Evolutionary conservation across 2,329 filamentous ascomycete genomes (phyloP).

Genomic region (Pseudogymnoascus sp.): DNA sequence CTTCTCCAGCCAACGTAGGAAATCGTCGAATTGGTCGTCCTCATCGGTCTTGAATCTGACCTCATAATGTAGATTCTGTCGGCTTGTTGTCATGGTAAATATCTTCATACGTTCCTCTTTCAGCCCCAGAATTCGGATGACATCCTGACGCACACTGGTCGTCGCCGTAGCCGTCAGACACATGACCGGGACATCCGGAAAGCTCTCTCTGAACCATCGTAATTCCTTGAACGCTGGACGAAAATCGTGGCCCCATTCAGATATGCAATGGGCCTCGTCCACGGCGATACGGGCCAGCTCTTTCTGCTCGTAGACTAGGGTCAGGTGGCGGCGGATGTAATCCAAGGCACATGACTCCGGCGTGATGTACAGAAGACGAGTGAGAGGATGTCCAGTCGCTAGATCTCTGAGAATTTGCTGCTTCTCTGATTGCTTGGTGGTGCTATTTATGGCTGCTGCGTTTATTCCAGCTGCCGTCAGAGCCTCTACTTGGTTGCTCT

Average conservation of each 20-base stretch:
- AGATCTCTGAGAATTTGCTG: slow-evolving; percentile 71
- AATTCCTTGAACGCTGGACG: slow-evolving; percentile 85
- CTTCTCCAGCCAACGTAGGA: slow-evolving; percentile 68
- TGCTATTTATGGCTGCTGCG: slow-evolving; percentile 83
- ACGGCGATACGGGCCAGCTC: slow-evolving; percentile 85
- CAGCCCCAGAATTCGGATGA: slow-evolving; percentile 68
- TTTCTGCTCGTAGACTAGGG: slow-evolving; percentile 67
- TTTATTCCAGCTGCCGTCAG: slow-evolving; percentile 68
- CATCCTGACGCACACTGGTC: slow-evolving; percentile 70
- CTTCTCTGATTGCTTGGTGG: slow-evolving; percentile 60
- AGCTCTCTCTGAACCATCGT: slow-evolving; percentile 75
- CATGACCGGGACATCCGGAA: slow-evolving; percentile 83
- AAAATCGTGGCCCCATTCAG: slow-evolving; percentile 97
- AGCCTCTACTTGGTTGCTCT: slow-evolving; percentile 89
- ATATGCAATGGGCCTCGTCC: slow-evolving; percentile 95
- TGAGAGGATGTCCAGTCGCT: slow-evolving; percentile 78
- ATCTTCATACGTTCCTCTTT: slow-evolving; percentile 57
- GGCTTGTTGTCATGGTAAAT: slow-evolving; percentile 78
- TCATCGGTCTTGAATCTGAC: slow-evolving; percentile 76
- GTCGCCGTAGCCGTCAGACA: slow-evolving; percentile 92
- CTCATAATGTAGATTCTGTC: slow-evolving; percentile 86
- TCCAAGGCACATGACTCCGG: slow-evolving; percentile 79
- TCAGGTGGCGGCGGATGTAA: slow-evolving; percentile 68
- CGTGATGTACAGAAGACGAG: slow-evolving; percentile 83
- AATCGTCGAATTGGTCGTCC: slow-evolving; percentile 65